Evolutionary conservation across 345 rosid genomes (phyloP), one percentile per base, ranked within the genome.

Genomic region (Streptanthus diversifolius): DNA sequence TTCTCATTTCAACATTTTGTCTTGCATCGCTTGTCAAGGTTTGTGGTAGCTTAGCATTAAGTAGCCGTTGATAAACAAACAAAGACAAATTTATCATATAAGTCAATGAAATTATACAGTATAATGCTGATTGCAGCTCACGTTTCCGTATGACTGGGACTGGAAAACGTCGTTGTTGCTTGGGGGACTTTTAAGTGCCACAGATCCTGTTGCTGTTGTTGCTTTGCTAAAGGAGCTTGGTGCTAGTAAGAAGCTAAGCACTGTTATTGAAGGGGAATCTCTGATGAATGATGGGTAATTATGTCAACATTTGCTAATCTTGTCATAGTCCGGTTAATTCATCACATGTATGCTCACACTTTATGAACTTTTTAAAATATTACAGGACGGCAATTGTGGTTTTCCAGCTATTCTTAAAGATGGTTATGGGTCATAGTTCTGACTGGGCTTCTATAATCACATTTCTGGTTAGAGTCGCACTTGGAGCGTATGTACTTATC

Each of bases 201-300:
- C 99, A 7, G 99, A 95, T 83, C 99, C 97, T 60, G 99, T 91
- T 35, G 97, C 99, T 73, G 99, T 95, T 66, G 97, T 95, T 74
- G 96, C 97, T 78, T 77, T 95, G 67, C 73, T 95, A 65, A 95
- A 87, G 76, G 99, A 95, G 61, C 97, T 95, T 80, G 99, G 97
- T 75, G 96, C 99, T 43, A 95, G 97, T 81, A 95, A 95, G 82
- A 95, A 95, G 80, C 76, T 95, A 71, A 91, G 80, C 82, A 91
- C 99, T 7, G 77, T 95, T 56, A 95, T 95, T 71, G 99, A 95
- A 83, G 99, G 99, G 55, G 99, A 95, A 71, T 95, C 99, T 43
- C 71, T 95, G 76, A 95, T 95, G 99, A 95, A 91, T 82, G 99
- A 95, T 69, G 99, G 99, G 99, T 95, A 89, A 44, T 29, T 56